Evolutionary conservation across 2,329 filamentous ascomycete species (phyloP), one percentile per base, ranked within the genome.

Genomic region (Phyllosticta citriasiana): DNA sequence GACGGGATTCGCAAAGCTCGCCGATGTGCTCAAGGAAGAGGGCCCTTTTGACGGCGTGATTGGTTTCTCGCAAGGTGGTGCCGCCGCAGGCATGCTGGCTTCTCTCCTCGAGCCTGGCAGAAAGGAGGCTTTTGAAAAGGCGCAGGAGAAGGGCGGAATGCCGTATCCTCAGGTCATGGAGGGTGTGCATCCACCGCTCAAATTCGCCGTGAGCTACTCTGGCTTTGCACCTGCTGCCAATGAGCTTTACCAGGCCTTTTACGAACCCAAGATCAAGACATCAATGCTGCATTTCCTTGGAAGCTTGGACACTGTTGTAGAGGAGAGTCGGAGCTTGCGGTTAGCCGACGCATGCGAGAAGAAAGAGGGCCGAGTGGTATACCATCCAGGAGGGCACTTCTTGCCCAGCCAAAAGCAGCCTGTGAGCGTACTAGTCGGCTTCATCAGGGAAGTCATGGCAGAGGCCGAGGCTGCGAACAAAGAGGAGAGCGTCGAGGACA

Each of bases 321-420:
- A 91, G 33, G 92, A 97, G 77, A 74, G 75, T 59, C 79, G 89
- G 69, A 89, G 84, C 71, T 78, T 82, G 67, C 82, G 78, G 24
- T 74, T 97, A 62, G 80, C 88, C 2, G 85, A 91, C 25, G 79
- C 81, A 55, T 90, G 86, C 72, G 80, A 65, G 70, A 67, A 82
- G 66, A 74, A 71, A 53, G 78, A 80, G 60, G 77, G 74, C 53
- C 80, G 76, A 66, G 79, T 84, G 58, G 79, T 88, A 58, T 84
- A 88, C 67, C 91, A 96, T 74, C 92, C 93, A 1, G 93, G 93
- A 7, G 92, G 92, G 0, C 93, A 97, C 73, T 91, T 96, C 69
- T 83, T 97, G 69, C 93, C 93, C 0, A 85, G 74, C 59, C 84
- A 87, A 66, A 90, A 88, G 77, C 88, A 91, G 66, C 94, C 88